These are phyloP conservation scores for Ailanthus altissimus DNA, from an alignment of 345 rosid species.

Conservation along the genomic window DNA sequence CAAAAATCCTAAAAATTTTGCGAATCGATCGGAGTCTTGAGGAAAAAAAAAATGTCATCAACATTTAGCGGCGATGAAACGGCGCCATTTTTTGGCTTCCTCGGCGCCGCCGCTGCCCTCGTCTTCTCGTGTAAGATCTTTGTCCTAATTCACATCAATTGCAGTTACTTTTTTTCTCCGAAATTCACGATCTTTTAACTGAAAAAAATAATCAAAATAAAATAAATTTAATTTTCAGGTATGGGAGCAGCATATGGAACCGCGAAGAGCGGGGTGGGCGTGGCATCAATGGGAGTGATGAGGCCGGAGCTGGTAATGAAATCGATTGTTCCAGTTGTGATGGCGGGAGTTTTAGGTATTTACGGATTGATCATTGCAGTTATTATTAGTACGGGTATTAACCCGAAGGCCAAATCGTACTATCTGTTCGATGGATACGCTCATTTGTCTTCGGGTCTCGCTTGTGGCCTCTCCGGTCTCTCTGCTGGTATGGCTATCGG, in stretches of 20 bases:
- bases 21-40: neutral
- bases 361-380: constrained; percentile 82
- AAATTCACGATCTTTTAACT: neutral
- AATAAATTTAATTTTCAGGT: constrained; percentile 29
- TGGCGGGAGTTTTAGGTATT: constrained; percentile 88
- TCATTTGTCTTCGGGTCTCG: constrained; percentile 54
- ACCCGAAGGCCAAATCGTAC: constrained; percentile 79
- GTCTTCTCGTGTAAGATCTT: constrained; percentile 38
- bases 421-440: constrained; percentile 85
- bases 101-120: constrained; percentile 50
- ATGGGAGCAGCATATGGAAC: constrained; percentile 90
- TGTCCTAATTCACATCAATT: too few species aligned
- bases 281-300: constrained; percentile 91
- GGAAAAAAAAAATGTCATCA: constrained; percentile 23
- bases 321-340: constrained; percentile 83
- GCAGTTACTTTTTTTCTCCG: neutral
- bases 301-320: constrained; percentile 89
- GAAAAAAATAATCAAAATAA: neutral
- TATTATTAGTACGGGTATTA: constrained; percentile 80
- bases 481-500: constrained; percentile 68
- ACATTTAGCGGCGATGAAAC: constrained; percentile 52
- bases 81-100: constrained; percentile 49
- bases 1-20: neutral
- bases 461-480: constrained; percentile 61
- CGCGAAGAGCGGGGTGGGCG: constrained; percentile 84